Evolutionary conservation across 2,329 filamentous ascomycete genomes (phyloP).

Genomic region (Pseudogymnoascus destructans): DNA sequence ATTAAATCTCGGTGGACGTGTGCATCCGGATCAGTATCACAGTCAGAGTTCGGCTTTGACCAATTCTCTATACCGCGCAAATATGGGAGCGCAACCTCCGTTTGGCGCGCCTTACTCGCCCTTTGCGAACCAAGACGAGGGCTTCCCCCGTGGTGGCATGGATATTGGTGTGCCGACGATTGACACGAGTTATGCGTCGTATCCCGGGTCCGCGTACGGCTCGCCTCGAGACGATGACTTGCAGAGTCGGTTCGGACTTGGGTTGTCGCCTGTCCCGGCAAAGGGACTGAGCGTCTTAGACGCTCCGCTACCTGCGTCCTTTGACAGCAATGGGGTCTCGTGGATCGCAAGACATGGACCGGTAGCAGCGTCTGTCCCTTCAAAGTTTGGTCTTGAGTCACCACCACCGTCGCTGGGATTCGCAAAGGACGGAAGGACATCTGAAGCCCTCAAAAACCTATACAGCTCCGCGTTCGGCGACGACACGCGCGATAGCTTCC

Average conservation of each 20-base stretch:
- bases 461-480: slow-evolving; percentile 55
- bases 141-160: slow-evolving; percentile 33
- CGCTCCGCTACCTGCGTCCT: slow-evolving; percentile 83
- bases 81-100: slow-evolving; percentile 31
- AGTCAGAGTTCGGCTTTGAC: slow-evolving; percentile 60
- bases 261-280: slow-evolving; percentile 61
- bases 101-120: slow-evolving; percentile 28
- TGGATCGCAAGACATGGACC: slow-evolving; percentile 81
- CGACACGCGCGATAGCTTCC: slow-evolving; percentile 49
- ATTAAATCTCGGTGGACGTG: slow-evolving; percentile 51
- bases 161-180: slow-evolving; percentile 34
- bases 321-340: slow-evolving; percentile 91
- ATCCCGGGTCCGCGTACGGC: slow-evolving; percentile 53
- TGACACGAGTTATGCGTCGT: slow-evolving; percentile 40
- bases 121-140: slow-evolving; percentile 39
- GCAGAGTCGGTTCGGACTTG: slow-evolving; percentile 46
- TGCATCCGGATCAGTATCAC: slow-evolving; percentile 51
- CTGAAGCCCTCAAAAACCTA: slow-evolving; percentile 49
- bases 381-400: slow-evolving; percentile 79
- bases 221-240: slow-evolving; percentile 67
- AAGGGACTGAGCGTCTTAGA: slow-evolving; percentile 79
- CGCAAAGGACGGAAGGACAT: slow-evolving; percentile 46
- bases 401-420: slow-evolving; percentile 61
- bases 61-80: slow-evolving; percentile 55
- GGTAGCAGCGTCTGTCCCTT: slow-evolving; percentile 83